A percentile compares a stretch with the other conserved stretches of the same genome.
Conservation (phyloP, 306 rosid genomes). For the Quillaja saponaria region DNA sequence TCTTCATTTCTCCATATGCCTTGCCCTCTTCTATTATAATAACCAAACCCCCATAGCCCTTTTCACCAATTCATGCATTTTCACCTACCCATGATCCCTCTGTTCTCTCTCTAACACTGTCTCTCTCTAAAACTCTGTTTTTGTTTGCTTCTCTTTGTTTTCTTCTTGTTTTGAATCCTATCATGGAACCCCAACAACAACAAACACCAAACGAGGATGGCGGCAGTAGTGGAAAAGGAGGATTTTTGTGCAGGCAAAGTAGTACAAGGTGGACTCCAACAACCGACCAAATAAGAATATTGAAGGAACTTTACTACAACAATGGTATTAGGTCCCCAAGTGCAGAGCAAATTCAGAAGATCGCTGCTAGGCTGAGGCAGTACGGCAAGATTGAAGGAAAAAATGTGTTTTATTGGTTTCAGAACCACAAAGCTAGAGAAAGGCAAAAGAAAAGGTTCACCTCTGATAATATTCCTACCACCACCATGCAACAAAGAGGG, state of each 20-base stretch:
- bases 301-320: slow-evolving; percentile 96
- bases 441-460: slow-evolving; percentile 92
- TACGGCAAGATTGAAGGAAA: slow-evolving; percentile 98
- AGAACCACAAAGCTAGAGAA: slow-evolving; percentile 97
- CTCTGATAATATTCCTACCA: slow-evolving; percentile 25
- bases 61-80: slow-evolving; percentile 38
- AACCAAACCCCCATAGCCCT: slow-evolving; percentile 19
- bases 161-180: slow-evolving; percentile 21
- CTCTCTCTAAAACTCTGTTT: slow-evolving; percentile 1
- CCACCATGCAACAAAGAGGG: slow-evolving; percentile 38
- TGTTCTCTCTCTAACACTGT: slow-evolving; percentile 20
- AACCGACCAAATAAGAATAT: slow-evolving; percentile 80
- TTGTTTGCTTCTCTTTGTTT: slow-evolving; percentile 39
- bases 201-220: slow-evolving; percentile 38
- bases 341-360: slow-evolving; percentile 97
- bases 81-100: slow-evolving; percentile 20
- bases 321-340: slow-evolving; percentile 85
- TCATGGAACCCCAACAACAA: slow-evolving; percentile 49
- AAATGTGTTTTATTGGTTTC: slow-evolving; percentile 93
- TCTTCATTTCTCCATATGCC: slow-evolving; percentile 51
- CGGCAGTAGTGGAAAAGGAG: slow-evolving; percentile 44
- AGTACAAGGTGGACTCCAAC: slow-evolving; percentile 95
- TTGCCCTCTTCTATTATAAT: slow-evolving; percentile 15
- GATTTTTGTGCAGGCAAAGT: slow-evolving; percentile 75
- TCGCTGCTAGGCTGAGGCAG: slow-evolving; percentile 84